Conservation (phyloP, 176 grass and related monocot species). For the Phyllostachys edulis region DNA sequence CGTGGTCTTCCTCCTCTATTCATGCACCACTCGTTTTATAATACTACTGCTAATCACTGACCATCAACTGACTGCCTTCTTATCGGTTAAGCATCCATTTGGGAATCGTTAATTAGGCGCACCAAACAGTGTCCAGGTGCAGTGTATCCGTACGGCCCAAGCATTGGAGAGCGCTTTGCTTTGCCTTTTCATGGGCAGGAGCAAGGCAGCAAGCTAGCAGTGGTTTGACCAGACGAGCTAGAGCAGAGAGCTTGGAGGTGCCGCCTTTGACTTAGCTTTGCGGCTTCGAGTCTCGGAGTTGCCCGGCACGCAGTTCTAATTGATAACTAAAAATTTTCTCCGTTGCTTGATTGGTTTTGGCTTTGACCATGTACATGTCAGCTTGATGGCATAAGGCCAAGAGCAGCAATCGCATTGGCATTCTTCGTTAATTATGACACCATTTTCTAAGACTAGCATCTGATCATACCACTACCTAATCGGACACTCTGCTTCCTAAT, state of each 20-base stretch:
- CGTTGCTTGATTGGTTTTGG: not conserved
- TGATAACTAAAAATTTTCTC: not conserved
- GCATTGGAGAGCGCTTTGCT: not conserved
- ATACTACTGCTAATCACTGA: not conserved
- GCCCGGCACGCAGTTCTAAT: not conserved
- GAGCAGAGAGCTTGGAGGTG: not conserved
- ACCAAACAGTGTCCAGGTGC: slow-evolving; percentile 34
- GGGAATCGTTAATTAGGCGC: not conserved
- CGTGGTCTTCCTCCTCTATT: too few species aligned
- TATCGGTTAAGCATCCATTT: not conserved
- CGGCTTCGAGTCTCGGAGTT: slow-evolving; percentile 32
- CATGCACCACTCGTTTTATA: not conserved
- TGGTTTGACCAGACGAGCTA: not conserved
- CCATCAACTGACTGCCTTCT: not conserved
- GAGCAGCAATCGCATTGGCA: too few species aligned
- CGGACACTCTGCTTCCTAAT: not conserved
- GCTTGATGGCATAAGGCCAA: not conserved
- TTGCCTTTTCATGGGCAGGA: not conserved
- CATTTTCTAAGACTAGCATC: not conserved
- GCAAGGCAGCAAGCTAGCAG: not conserved
- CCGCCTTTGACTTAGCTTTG: slow-evolving; percentile 36
- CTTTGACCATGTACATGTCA: not conserved
- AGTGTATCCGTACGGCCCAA: slow-evolving; percentile 37
- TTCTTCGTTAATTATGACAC: not conserved
- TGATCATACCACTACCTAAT: not conserved